Evolutionary conservation across 108 stramenopile species (phyloP).

Genomic region (Cyclostephanos tholiformis): DNA sequence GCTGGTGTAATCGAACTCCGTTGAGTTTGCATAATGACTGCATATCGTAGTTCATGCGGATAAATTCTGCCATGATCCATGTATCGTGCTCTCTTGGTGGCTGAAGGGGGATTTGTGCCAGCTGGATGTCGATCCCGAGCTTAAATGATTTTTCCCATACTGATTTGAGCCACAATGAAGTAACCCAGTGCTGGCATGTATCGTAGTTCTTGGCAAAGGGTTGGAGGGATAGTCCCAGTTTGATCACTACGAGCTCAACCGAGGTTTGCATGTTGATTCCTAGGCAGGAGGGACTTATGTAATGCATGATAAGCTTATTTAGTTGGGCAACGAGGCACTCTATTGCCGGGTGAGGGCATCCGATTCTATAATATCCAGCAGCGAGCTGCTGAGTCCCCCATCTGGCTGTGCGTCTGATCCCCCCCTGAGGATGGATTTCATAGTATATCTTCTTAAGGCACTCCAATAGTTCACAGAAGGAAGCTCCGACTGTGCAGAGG

Average conservation of each 20-base stretch:
- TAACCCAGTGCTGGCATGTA: neutral
- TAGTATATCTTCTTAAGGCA: constrained; percentile 18
- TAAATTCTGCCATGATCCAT: too few relatives aligned
- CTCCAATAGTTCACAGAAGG: neutral
- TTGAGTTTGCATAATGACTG: constrained; percentile 2
- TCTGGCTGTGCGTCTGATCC: neutral
- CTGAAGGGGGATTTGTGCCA: neutral
- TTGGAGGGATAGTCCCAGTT: constrained; percentile 7
- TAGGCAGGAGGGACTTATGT: neutral
- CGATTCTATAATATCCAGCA: constrained; percentile 15
- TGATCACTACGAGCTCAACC: neutral
- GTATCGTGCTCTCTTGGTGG: neutral
- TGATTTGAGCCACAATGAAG: constrained; percentile 2
- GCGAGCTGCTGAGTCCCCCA: neutral
- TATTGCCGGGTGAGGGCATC: constrained; percentile 3
- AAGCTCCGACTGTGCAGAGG: constrained; percentile 2
- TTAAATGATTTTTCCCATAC: constrained; percentile 12
- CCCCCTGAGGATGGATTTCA: constrained; percentile 9
- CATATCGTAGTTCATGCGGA: too few relatives aligned
- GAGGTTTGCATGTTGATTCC: neutral
- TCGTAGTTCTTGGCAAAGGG: neutral
- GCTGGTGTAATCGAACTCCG: constrained; percentile 1
- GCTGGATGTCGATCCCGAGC: neutral
- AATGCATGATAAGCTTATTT: constrained; percentile 19
- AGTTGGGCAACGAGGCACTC: constrained; percentile 11